Evolutionary conservation across 148 eudicot species (phyloP).

Genomic region (Amaranthus palmeri): DNA sequence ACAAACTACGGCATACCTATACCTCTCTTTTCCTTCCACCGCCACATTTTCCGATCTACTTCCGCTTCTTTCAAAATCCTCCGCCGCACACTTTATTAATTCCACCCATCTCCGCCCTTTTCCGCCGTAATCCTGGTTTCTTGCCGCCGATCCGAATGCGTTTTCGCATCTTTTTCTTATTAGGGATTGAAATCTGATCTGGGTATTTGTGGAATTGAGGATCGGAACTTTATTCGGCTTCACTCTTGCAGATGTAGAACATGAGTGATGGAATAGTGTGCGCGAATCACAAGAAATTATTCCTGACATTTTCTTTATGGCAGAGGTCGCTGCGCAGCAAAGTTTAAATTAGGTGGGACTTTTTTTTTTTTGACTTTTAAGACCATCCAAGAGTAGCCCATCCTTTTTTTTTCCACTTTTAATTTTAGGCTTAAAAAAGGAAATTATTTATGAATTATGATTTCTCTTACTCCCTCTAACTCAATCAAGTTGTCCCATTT

Average conservation of each 20-base stretch:
- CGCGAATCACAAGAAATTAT: background rate
- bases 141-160: background rate
- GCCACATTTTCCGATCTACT: background rate
- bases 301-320: conserved; percentile 11
- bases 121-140: background rate
- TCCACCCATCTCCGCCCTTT: conserved; percentile 4
- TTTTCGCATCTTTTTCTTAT: conserved; percentile 9
- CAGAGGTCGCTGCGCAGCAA: too few species aligned
- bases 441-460: too few species aligned
- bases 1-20: conserved; percentile 73
- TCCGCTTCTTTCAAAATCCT: conserved; percentile 34
- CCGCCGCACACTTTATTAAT: conserved; percentile 41
- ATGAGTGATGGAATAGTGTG: background rate
- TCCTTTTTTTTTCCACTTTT: too few species aligned
- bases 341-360: too few species aligned
- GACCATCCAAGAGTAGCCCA: too few species aligned
- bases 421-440: too few species aligned
- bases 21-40: conserved; percentile 40
- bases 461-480: too few species aligned
- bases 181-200: conserved; percentile 1
- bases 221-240: background rate
- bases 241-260: background rate
- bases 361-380: too few species aligned
- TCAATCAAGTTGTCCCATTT: too few species aligned
- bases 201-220: conserved; percentile 13